These are phyloP conservation scores for Amaranthus palmeri DNA, from an alignment of 148 eudicot genomes.

Conservation along the genomic window DNA sequence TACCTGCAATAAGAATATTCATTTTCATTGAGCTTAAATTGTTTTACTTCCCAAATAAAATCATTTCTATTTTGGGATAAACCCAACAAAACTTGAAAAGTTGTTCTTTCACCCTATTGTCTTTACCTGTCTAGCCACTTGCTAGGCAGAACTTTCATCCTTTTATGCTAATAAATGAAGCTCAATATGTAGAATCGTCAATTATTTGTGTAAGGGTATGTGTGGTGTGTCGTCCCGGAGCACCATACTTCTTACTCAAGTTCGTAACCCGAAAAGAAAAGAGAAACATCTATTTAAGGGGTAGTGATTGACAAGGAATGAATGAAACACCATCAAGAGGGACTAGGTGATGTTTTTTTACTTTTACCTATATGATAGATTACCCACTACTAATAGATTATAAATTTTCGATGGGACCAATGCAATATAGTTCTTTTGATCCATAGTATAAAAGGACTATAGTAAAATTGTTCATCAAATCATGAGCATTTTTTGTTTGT, in stretches of 20 bases:
- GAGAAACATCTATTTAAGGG: background rate
- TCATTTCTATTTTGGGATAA: constrained; percentile 21
- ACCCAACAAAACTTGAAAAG: constrained; percentile 18
- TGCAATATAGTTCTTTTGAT: no score
- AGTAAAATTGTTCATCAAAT: no score
- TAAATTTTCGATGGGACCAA: no score
- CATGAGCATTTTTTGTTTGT: no score
- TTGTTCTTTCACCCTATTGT: background rate
- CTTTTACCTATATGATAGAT: no score
- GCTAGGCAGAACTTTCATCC: background rate
- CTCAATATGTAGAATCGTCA: constrained; percentile 9
- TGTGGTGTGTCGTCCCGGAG: background rate
- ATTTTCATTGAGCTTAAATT: constrained; percentile 15
- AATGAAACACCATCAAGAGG: no score
- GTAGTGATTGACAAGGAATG: no score
- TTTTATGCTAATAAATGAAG: constrained; percentile 20
- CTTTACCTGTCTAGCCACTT: background rate
- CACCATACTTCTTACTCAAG: background rate
- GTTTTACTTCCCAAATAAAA: constrained; percentile 12
- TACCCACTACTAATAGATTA: no score
- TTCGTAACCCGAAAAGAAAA: background rate
- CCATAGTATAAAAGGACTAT: no score
- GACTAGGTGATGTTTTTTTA: no score
- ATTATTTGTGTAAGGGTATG: background rate
- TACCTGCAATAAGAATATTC: constrained; percentile 48